Percentiles rank a stretch among this genome's conserved stretches.
These are phyloP conservation scores for Tolypocladium endophyticum DNA, from an alignment of 2,329 filamentous ascomycete genomes.

Conservation along the genomic window DNA sequence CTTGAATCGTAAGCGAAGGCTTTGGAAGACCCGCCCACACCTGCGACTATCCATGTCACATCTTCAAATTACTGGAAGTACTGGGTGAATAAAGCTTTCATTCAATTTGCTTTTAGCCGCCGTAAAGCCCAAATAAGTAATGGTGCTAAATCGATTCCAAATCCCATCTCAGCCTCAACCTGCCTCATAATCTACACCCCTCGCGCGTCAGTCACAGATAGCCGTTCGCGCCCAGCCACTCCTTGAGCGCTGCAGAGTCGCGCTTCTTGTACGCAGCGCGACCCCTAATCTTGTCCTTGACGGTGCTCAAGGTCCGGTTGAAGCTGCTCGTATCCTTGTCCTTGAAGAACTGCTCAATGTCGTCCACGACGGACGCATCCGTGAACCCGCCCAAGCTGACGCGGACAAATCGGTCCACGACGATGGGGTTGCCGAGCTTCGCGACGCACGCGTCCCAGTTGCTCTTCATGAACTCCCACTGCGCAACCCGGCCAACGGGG, in stretches of 20 bases:
- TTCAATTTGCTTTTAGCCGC: not conserved
- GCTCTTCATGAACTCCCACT: conserved; percentile 79
- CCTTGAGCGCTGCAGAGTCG: conserved; percentile 60
- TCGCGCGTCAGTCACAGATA: conserved; percentile 23
- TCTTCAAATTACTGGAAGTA: too few species aligned
- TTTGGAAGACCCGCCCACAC: too few species aligned
- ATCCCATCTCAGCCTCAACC: too few species aligned
- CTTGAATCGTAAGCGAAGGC: too few species aligned
- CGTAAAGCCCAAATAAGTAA: not conserved
- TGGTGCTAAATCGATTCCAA: too few species aligned
- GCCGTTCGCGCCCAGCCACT: conserved; percentile 59
- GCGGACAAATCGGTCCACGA: conserved; percentile 81
- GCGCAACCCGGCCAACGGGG: conserved; percentile 55
- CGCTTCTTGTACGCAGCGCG: conserved; percentile 74
- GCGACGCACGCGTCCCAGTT: conserved; percentile 68
- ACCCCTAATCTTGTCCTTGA: conserved; percentile 75
- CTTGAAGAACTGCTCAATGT: conserved; percentile 78
- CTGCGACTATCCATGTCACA: too few species aligned
- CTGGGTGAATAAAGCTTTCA: too few species aligned
- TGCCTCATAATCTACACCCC: not conserved
- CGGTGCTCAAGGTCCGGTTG: conserved; percentile 74
- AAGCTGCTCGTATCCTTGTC: conserved; percentile 79
- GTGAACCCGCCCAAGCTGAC: conserved; percentile 70
- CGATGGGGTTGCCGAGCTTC: conserved; percentile 72
- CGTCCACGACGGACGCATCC: conserved; percentile 55